phyloP scores from a whole-genome alignment of 23 red algal species.

The Gracilaria gracilis region DNA sequence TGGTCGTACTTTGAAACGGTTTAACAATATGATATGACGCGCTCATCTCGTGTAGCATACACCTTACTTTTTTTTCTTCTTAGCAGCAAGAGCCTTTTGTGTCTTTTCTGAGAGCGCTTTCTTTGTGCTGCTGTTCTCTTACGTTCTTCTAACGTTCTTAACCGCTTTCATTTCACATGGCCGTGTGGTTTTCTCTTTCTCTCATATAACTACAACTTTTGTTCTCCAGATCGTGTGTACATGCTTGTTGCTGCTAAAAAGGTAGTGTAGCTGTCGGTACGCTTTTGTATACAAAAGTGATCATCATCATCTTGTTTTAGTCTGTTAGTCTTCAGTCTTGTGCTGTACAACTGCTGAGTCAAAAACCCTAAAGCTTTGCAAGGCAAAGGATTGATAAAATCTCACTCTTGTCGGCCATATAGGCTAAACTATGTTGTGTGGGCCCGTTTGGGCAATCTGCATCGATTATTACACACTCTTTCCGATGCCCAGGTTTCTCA shows the following conservation, averaged over 20 bases:
- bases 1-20: conserved; percentile 19
- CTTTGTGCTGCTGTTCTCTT: background rate
- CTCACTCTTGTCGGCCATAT: background rate
- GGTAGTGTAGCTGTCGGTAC: background rate
- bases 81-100: background rate
- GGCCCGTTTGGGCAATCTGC: too few species aligned
- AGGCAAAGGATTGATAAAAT: background rate
- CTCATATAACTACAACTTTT: background rate
- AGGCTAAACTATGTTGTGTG: too few species aligned
- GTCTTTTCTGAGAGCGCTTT: background rate
- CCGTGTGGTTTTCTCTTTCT: background rate
- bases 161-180: background rate
- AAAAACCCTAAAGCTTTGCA: background rate
- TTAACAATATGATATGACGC: conserved; percentile 9
- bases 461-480: too few species aligned
- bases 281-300: background rate
- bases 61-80: background rate
- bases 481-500: too few species aligned
- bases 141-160: too few species aligned
- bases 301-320: background rate
- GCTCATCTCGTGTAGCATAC: background rate
- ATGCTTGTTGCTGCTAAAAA: too few species aligned
- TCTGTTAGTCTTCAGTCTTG: background rate
- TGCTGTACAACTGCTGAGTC: background rate
- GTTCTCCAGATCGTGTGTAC: too few species aligned